Percentiles rank a stretch among this genome's conserved stretches.
These are phyloP conservation scores for Starmera pachycereana DNA, from an alignment of 805 yeast genomes.

Conservation along the genomic window DNA sequence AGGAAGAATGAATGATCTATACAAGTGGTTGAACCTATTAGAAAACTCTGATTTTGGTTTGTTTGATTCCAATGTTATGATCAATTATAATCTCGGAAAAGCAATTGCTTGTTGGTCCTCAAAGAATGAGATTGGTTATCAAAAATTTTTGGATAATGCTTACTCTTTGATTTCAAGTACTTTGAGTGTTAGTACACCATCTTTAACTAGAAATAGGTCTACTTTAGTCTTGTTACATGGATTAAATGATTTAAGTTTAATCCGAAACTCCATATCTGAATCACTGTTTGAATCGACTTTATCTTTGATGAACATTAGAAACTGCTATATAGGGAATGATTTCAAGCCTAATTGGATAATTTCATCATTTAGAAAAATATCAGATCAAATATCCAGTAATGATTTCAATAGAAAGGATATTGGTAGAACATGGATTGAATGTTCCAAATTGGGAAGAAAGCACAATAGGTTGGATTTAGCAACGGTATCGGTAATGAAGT, in stretches of 20 bases:
- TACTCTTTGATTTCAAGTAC: slow-evolving; percentile 51
- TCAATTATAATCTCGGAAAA: slow-evolving; percentile 56
- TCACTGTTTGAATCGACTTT: slow-evolving; percentile 8
- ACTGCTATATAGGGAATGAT: slow-evolving; percentile 32
- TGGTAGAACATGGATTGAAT: slow-evolving; percentile 43
- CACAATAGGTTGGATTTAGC: slow-evolving; percentile 66
- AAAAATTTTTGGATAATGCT: slow-evolving; percentile 35
- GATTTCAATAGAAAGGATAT: slow-evolving; percentile 20
- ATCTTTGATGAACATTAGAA: slow-evolving; percentile 12
- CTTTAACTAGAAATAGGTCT: slow-evolving; percentile 39
- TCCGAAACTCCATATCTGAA: slow-evolving; percentile 18
- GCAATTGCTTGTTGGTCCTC: slow-evolving; percentile 36
- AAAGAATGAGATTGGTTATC: slow-evolving; percentile 19
- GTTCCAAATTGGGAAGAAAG: slow-evolving; percentile 57
- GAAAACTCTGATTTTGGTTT: slow-evolving; percentile 18
- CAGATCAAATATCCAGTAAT: slow-evolving; percentile 20
- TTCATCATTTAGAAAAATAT: slow-evolving; percentile 48
- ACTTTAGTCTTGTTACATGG: slow-evolving; percentile 48
- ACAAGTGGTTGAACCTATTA: slow-evolving; percentile 48
- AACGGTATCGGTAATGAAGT: slow-evolving; percentile 53
- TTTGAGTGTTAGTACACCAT: slow-evolving; percentile 38
- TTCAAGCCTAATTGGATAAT: slow-evolving; percentile 53
- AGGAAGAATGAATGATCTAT: slow-evolving; percentile 41
- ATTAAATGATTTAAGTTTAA: slow-evolving; percentile 42
- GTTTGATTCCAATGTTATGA: slow-evolving; percentile 23